Evolutionary conservation across 2,329 filamentous ascomycete genomes (phyloP).

Genomic region (Nemania sp.): DNA sequence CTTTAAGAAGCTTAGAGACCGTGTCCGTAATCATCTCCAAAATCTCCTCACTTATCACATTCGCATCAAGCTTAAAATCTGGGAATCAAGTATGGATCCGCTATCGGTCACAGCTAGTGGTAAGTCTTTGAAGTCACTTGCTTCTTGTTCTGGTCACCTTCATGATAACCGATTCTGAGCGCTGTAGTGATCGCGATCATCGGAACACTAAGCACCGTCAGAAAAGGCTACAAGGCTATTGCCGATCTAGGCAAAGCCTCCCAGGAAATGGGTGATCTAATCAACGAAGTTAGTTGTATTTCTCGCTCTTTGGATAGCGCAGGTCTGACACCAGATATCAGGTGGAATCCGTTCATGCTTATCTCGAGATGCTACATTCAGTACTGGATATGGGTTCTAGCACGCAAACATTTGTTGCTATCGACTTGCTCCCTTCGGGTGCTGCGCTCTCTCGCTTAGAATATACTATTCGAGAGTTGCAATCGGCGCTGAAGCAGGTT

Average conservation of each 20-base stretch:
- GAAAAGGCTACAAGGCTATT: slow-evolving; percentile 9
- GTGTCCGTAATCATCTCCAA: background rate
- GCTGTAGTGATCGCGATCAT: slow-evolving; percentile 14
- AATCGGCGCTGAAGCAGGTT: slow-evolving; percentile 7
- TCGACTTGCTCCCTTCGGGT: background rate
- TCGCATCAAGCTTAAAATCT: background rate
- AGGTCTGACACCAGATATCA: background rate
- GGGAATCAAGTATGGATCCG: slow-evolving; percentile 14
- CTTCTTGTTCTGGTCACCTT: background rate
- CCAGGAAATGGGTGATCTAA: slow-evolving; percentile 2
- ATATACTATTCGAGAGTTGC: slow-evolving; percentile 10
- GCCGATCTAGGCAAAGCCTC: slow-evolving; percentile 1
- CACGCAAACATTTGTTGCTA: background rate
- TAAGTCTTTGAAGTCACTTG: background rate
- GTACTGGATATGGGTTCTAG: slow-evolving; percentile 3
- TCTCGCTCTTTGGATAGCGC: background rate
- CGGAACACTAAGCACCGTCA: background rate
- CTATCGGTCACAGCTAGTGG: slow-evolving; percentile 15
- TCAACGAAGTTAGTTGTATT: slow-evolving; percentile 1
- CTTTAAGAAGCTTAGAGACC: background rate
- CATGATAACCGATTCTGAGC: background rate
- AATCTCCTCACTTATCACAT: background rate
- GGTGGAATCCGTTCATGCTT: slow-evolving; percentile 3
- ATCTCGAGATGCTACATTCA: slow-evolving; percentile 19
- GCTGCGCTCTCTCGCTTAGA: slow-evolving; percentile 15